Conservation (phyloP, 1,284 basidiomycete species). For the Schizophyllum commune region DNA sequence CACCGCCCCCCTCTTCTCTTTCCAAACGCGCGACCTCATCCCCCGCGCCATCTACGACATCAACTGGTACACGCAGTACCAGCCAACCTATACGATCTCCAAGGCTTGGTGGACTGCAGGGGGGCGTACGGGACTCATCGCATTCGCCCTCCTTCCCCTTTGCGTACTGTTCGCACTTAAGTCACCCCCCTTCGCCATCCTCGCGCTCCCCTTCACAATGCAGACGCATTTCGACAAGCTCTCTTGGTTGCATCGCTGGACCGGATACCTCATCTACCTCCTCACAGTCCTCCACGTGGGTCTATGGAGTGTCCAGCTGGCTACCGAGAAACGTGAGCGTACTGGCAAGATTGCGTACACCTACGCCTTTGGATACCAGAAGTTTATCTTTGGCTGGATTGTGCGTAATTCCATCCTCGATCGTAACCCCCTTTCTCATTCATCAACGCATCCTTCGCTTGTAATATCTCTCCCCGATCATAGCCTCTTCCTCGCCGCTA, state of each 20-base stretch:
- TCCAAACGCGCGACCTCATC: background rate
- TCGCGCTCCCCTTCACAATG: slow-evolving; percentile 63
- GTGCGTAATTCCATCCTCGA: slow-evolving; percentile 42
- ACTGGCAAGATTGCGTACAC: slow-evolving; percentile 51
- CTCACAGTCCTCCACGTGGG: slow-evolving; percentile 62
- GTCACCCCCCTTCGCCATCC: slow-evolving; percentile 73
- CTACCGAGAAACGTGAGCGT: slow-evolving; percentile 38
- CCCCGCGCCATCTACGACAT: slow-evolving; percentile 12
- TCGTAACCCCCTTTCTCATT: too few relatives aligned
- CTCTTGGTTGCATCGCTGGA: slow-evolving; percentile 63
- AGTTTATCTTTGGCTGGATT: slow-evolving; percentile 70
- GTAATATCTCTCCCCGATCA: too few relatives aligned
- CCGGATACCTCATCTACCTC: slow-evolving; percentile 69
- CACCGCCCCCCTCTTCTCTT: slow-evolving; percentile 29
- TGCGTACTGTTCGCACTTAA: slow-evolving; percentile 76
- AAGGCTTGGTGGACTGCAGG: slow-evolving; percentile 79
- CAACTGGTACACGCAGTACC: slow-evolving; percentile 22
- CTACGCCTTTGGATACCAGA: slow-evolving; percentile 58
- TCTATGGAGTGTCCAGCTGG: slow-evolving; percentile 73
- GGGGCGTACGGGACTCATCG: slow-evolving; percentile 67
- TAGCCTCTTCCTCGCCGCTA: too few relatives aligned
- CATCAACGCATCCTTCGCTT: too few relatives aligned
- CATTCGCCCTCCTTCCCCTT: slow-evolving; percentile 74
- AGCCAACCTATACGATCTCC: slow-evolving; percentile 53
- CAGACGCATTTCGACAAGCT: slow-evolving; percentile 77